Percentiles rank a stretch among this genome's conserved stretches.
These are phyloP conservation scores for Solidago caesia DNA, from an alignment of 129 eudicot genomes.

Conservation along the genomic window DNA sequence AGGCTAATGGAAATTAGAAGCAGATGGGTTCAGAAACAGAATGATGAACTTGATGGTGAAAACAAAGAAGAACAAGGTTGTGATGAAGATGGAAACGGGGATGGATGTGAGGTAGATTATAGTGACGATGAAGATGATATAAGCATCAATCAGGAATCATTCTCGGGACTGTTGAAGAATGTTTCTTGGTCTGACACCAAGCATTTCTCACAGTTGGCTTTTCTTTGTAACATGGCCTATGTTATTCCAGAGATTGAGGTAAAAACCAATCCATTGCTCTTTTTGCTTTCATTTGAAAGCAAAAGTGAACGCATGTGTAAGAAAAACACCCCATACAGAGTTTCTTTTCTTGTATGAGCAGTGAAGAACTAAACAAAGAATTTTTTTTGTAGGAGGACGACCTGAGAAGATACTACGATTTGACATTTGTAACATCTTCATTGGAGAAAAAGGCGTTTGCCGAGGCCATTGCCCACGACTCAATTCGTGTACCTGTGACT, in stretches of 20 bases:
- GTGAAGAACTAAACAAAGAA: too few species aligned
- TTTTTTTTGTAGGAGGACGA: constrained; percentile 52
- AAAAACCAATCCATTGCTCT: constrained; percentile 21
- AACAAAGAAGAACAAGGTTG: constrained; percentile 37
- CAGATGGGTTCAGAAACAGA: constrained; percentile 46
- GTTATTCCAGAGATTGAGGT: constrained; percentile 81
- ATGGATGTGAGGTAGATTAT: constrained; percentile 65
- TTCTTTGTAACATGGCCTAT: constrained; percentile 83
- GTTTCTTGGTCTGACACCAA: constrained; percentile 85
- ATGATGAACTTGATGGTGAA: constrained; percentile 25
- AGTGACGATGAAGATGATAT: constrained; percentile 51
- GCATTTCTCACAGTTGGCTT: constrained; percentile 64
- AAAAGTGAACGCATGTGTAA: background rate
- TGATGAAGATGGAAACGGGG: constrained; percentile 38
- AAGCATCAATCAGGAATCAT: constrained; percentile 44
- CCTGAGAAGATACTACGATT: constrained; percentile 57
- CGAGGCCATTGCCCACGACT: constrained; percentile 41
- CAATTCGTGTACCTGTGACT: constrained; percentile 20
- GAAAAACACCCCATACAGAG: too few species aligned
- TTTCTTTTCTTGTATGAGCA: too few species aligned
- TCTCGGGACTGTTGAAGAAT: constrained; percentile 37
- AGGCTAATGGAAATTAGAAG: constrained; percentile 54
- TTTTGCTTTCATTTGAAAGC: background rate
- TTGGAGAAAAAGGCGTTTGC: constrained; percentile 65
- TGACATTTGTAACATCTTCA: constrained; percentile 72